Evolutionary conservation across 176 grass and related monocot species (phyloP).

Genomic region (Avena atlantica): DNA sequence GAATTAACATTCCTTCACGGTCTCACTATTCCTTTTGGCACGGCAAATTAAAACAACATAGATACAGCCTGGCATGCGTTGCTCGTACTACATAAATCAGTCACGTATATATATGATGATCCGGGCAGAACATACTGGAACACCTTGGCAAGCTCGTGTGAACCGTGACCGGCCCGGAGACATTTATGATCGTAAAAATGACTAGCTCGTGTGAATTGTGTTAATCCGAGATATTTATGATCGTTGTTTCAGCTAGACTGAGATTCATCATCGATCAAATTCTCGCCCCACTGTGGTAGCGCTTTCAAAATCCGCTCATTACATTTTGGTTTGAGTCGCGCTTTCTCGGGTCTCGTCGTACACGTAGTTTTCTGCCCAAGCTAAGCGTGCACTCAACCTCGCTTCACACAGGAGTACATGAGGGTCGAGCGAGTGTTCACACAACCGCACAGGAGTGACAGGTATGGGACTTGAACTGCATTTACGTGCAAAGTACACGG

Average conservation of each 20-base stretch:
- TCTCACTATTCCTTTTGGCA: background rate
- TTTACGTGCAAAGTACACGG: too few relatives aligned
- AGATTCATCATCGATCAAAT: background rate
- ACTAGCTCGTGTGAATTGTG: background rate
- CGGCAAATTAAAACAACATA: background rate
- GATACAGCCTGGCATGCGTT: background rate
- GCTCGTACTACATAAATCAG: too few relatives aligned
- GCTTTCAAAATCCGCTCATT: background rate
- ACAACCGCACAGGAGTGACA: background rate
- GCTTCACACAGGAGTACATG: background rate
- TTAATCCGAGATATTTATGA: background rate
- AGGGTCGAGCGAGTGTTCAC: background rate
- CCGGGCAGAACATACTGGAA: conserved; percentile 11
- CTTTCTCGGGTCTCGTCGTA: too few relatives aligned
- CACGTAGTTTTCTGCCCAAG: background rate
- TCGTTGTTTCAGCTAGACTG: background rate
- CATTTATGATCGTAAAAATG: too few relatives aligned
- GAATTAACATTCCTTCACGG: background rate
- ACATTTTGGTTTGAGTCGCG: too few relatives aligned
- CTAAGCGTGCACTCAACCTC: background rate
- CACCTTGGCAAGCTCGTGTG: background rate
- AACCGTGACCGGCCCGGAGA: background rate
- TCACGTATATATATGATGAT: too few relatives aligned
- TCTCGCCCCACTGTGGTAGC: background rate
- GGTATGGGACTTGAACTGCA: too few relatives aligned